Percentiles rank a stretch among this genome's conserved stretches.
Conservation (phyloP, 139 green algal species). For the Tetradesmus lagerheimii region DNA sequence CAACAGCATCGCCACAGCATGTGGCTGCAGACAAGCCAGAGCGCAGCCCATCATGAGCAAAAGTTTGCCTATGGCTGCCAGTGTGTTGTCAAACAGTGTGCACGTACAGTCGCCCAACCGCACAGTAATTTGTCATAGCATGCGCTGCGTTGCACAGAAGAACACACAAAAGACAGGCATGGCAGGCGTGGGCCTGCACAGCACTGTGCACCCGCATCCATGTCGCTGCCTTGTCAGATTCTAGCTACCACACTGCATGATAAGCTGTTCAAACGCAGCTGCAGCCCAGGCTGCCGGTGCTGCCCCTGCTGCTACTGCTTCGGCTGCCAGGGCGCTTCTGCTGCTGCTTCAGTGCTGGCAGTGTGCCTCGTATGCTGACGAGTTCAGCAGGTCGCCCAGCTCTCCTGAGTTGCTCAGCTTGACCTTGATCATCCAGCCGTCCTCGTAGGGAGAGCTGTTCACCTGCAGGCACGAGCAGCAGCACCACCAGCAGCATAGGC, state of each 20-base stretch:
- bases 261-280: not conserved
- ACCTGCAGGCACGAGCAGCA: constrained; percentile 68
- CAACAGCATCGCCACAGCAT: too few relatives aligned
- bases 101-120: too few relatives aligned
- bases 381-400: constrained; percentile 82
- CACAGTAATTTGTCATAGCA: too few relatives aligned
- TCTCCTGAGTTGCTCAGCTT: constrained; percentile 89
- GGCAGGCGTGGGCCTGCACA: too few relatives aligned
- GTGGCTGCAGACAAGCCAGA: too few relatives aligned
- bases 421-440: constrained; percentile 98
- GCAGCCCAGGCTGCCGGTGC: not conserved
- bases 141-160: not conserved
- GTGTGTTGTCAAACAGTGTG: too few relatives aligned
- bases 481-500: not conserved
- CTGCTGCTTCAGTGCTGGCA: constrained; percentile 64
- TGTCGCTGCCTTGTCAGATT: too few relatives aligned
- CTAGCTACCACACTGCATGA: too few relatives aligned
- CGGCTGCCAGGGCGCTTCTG: not conserved
- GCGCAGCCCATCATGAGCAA: too few relatives aligned
- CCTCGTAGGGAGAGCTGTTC: constrained; percentile 87
- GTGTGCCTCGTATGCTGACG: constrained; percentile 84
- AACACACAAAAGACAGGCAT: not conserved
- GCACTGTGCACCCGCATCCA: too few relatives aligned
- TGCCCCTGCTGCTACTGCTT: not conserved
- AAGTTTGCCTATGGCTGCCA: too few relatives aligned